Evolutionary conservation across 164 flowering plant species (phyloP), one percentile per base, ranked within the genome.

Genomic region (Hamamelis virginiana): DNA sequence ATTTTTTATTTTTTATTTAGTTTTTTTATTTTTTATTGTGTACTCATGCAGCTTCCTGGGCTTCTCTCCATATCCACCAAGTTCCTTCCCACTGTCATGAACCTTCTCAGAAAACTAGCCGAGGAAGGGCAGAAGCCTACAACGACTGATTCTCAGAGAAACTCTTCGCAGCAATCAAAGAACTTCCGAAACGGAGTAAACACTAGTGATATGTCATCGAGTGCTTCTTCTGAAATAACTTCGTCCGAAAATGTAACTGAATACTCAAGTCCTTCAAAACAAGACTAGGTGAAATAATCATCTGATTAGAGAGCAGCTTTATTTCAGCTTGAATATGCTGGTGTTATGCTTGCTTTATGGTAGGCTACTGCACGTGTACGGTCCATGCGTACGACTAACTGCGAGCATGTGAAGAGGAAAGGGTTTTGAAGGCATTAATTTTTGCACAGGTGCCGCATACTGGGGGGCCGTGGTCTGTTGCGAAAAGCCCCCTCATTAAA

Each of bases 11-110:
- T n/a, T 68, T 9, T n/a, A n/a, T n/a, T n/a, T n/a, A n/a, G n/a
- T n/a, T n/a, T n/a, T n/a, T n/a, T n/a, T n/a, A 23, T 56, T 61
- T 33, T 21, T 56, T 21, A 47, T 22, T 65, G 23, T 68, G 9
- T 59, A 15, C 66, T 26, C 25, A 58, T 72, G 52, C 93, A 95
- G 99, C 88, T 95, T 80, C 96, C 98, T 18, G 99, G 98, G 44
- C 76, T 95, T 41, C 78, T 95, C 25, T 87, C 97, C 16, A 60
- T 95, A 64, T 89, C 96, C 19, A 82, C 91, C 18, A 92, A 86
- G 83, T 79, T 95, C 66, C 77, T 92, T 59, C 99, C 99, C 16
- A 91, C 97, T 16, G 76, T 95, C 51, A 91, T 88, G 93, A 90
- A 90, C 80, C 83, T 95, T 72, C 86, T 92, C 15, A 85, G 76